These are phyloP conservation scores for Cyanidiococcus yangmingshanensis DNA, from an alignment of 23 red algal species.

Conservation along the genomic window DNA sequence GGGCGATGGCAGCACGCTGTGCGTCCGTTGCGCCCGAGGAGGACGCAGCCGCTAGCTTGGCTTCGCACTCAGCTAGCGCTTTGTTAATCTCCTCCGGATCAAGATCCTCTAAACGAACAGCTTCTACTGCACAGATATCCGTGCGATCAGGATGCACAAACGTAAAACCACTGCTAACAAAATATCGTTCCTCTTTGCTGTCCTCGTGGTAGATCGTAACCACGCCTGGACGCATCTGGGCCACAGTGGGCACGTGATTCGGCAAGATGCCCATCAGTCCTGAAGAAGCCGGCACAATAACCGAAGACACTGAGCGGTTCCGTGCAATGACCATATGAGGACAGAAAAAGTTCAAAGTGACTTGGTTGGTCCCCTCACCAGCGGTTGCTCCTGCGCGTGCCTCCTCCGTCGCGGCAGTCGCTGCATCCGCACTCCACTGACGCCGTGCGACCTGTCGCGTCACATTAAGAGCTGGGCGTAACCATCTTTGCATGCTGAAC, in stretches of 20 bases:
- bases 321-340: not conserved
- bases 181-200: constrained; percentile 71
- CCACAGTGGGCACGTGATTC: constrained; percentile 84
- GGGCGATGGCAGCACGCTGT: constrained; percentile 63
- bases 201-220: constrained; percentile 50
- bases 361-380: not conserved
- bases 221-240: constrained; percentile 81
- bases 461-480: not conserved
- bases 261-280: constrained; percentile 94
- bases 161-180: constrained; percentile 83
- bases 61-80: constrained; percentile 57
- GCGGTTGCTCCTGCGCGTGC: not conserved
- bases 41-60: constrained; percentile 43
- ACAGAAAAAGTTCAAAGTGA: constrained; percentile 9
- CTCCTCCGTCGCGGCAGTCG: not conserved
- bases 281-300: constrained; percentile 69
- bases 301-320: constrained; percentile 15
- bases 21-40: constrained; percentile 24
- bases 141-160: constrained; percentile 87
- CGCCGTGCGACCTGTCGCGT: not conserved
- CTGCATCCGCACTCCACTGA: not conserved
- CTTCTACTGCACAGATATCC: constrained; percentile 83
- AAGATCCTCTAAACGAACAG: constrained; percentile 71
- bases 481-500: not conserved
- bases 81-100: constrained; percentile 63